A percentile compares a stretch with the other conserved stretches of the same genome.
These are phyloP conservation scores for Litchi chinensis DNA, from an alignment of 345 rosid genomes.

Conservation along the genomic window DNA sequence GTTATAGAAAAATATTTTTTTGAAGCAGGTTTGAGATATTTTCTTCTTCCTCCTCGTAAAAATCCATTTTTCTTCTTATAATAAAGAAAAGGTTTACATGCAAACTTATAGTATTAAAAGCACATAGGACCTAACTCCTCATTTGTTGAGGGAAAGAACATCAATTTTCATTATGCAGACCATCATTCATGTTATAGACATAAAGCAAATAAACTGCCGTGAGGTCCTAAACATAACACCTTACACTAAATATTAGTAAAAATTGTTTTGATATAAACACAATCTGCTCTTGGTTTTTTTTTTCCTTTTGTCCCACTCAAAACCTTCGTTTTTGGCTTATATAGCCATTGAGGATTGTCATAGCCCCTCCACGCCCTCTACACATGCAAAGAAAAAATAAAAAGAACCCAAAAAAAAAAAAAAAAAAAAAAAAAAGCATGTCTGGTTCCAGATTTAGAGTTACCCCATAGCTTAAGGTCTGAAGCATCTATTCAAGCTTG, in stretches of 20 bases:
- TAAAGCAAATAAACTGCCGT: not conserved
- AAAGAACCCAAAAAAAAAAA: too few species aligned
- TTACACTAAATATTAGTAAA: not conserved
- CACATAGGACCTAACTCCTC: not conserved
- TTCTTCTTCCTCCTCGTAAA: not conserved
- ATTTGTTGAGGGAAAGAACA: not conserved
- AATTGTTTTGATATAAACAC: not conserved
- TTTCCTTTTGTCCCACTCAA: not conserved
- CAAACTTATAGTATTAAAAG: not conserved
- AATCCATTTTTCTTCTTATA: not conserved
- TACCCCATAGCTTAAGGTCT: not conserved
- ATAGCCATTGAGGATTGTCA: not conserved
- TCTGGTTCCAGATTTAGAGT: not conserved
- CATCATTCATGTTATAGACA: not conserved
- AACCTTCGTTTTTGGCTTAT: too few species aligned
- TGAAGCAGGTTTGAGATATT: not conserved
- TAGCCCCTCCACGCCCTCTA: not conserved
- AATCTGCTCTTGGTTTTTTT: not conserved
- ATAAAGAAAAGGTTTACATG: not conserved
- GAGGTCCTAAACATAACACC: not conserved
- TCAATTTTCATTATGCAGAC: not conserved
- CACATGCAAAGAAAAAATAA: not conserved
- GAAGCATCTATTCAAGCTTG: not conserved
- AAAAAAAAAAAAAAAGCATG: not conserved
- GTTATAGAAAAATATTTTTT: too few species aligned